Conservation (phyloP, 1,139 yeast species). For the Saccharomyces hybrid region DNA sequence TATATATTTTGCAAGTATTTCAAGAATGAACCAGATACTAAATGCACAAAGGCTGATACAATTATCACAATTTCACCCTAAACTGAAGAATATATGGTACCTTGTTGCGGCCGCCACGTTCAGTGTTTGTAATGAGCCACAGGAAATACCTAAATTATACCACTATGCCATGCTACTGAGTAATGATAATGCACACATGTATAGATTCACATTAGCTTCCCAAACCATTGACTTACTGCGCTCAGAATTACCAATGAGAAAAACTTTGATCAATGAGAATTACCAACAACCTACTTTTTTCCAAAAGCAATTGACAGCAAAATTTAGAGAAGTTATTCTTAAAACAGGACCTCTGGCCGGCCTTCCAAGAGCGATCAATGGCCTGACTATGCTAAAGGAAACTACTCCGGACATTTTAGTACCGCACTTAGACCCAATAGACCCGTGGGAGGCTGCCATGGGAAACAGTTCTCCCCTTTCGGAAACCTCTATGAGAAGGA, state of each 20-base stretch:
- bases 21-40: slow-evolving; percentile 26
- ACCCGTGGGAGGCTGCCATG: slow-evolving; percentile 21
- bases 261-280: slow-evolving; percentile 13
- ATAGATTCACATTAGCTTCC: slow-evolving; percentile 12
- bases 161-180: slow-evolving; percentile 63
- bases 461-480: slow-evolving; percentile 14
- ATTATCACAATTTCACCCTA: slow-evolving; percentile 44
- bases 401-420: slow-evolving; percentile 51
- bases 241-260: slow-evolving; percentile 6
- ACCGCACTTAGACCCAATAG: slow-evolving; percentile 14
- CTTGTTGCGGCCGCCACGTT: slow-evolving; percentile 73
- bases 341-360: slow-evolving; percentile 75
- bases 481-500: slow-evolving; percentile 9
- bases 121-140: slow-evolving; percentile 74
- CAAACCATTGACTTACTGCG: slow-evolving; percentile 15
- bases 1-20: background rate
- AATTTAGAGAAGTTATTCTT: slow-evolving; percentile 65
- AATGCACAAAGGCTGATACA: slow-evolving; percentile 58
- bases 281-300: slow-evolving; percentile 18
- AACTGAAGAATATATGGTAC: slow-evolving; percentile 59
- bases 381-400: slow-evolving; percentile 56
- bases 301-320: slow-evolving; percentile 39
- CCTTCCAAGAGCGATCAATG: slow-evolving; percentile 74
- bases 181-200: slow-evolving; percentile 23
- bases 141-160: slow-evolving; percentile 67